Conservation (phyloP, 805 yeast species). For the Candida endomychidarum region DNA sequence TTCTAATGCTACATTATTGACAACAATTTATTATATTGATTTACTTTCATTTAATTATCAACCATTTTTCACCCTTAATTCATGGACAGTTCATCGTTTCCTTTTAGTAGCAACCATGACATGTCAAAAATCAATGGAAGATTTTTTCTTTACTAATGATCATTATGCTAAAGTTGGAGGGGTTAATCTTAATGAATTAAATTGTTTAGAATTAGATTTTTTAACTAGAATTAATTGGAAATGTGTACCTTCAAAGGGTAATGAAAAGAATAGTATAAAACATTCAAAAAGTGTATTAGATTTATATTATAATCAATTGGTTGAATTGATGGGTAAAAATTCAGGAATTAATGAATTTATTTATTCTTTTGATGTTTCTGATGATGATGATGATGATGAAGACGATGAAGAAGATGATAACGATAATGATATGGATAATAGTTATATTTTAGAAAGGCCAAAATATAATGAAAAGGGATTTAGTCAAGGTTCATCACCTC, state of each 20-base stretch:
- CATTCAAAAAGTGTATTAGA: constrained; percentile 39
- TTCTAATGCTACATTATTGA: constrained; percentile 77
- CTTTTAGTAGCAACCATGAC: constrained; percentile 86
- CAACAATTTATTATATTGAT: constrained; percentile 89
- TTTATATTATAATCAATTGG: constrained; percentile 39
- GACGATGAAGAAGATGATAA: constrained; percentile 16
- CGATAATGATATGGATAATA: constrained; percentile 12
- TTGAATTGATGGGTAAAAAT: constrained; percentile 42
- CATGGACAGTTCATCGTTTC: constrained; percentile 92
- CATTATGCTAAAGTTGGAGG: constrained; percentile 98
- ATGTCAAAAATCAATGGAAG: constrained; percentile 89
- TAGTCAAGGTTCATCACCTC: constrained; percentile 29
- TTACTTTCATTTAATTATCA: constrained; percentile 71
- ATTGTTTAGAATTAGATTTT: constrained; percentile 86
- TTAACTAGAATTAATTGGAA: constrained; percentile 74
- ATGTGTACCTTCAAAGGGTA: constrained; percentile 39
- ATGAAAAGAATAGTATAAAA: constrained; percentile 22
- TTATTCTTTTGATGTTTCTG: constrained; percentile 12
- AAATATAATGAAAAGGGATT: constrained; percentile 19
- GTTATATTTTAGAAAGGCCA: constrained; percentile 11
- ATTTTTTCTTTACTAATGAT: constrained; percentile 87
- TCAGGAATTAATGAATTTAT: constrained; percentile 15
- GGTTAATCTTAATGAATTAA: constrained; percentile 76
- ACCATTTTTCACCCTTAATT: constrained; percentile 77
- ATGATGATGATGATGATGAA: constrained; percentile 15